Conservation (phyloP, 257 asterid species). For the Solanum etuberosum region DNA sequence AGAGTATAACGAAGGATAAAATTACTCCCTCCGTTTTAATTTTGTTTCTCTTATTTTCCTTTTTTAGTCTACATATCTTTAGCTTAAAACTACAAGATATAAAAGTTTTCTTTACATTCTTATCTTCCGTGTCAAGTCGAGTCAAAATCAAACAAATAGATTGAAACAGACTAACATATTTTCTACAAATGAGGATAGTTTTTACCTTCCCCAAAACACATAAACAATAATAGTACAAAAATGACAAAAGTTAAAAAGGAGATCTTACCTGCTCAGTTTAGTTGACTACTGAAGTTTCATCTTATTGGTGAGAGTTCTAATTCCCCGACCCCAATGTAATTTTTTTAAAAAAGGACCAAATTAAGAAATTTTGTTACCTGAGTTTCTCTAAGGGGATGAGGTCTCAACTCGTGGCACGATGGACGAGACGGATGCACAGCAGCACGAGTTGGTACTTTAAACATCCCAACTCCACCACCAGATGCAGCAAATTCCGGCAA, state of each 20-base stretch:
- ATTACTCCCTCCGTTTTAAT: background rate
- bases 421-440: constrained; percentile 57
- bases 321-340: background rate
- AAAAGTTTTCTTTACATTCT: background rate
- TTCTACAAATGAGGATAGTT: background rate
- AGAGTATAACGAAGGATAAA: background rate
- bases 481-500: constrained; percentile 44
- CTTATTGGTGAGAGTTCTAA: background rate
- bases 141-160: background rate
- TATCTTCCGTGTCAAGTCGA: background rate
- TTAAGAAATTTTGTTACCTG: constrained; percentile 23
- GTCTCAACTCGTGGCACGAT: constrained; percentile 52
- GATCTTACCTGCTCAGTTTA: background rate
- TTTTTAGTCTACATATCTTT: background rate
- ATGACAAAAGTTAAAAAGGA: background rate
- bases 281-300: background rate
- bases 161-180: background rate
- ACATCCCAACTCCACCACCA: constrained; percentile 54
- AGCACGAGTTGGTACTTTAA: constrained; percentile 42
- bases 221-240: background rate
- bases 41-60: background rate
- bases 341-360: background rate
- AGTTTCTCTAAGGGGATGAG: constrained; percentile 64
- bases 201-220: background rate
- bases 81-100: background rate